Evolutionary conservation across 1,284 basidiomycete species (phyloP).

Genomic region (Waitea zeae): DNA sequence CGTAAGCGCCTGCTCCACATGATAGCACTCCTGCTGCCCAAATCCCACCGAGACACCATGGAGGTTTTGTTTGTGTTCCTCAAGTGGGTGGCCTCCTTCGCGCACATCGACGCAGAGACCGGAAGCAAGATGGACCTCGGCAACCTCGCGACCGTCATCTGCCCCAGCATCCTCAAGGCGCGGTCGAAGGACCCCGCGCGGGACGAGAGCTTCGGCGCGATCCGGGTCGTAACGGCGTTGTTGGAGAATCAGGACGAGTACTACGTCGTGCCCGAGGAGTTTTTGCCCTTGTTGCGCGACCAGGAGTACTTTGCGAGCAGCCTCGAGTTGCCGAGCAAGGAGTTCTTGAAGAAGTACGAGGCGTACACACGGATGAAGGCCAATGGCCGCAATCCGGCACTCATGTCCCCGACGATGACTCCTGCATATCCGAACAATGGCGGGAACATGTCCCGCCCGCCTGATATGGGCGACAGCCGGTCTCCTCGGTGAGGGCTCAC

Average conservation of each 20-base stretch:
- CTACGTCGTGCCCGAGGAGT: slow-evolving; percentile 78
- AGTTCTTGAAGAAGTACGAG: slow-evolving; percentile 82
- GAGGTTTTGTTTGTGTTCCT: slow-evolving; percentile 97
- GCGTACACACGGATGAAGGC: slow-evolving; percentile 45
- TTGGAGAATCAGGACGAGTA: slow-evolving; percentile 93
- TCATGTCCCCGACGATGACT: slow-evolving; percentile 18
- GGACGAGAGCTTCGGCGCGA: slow-evolving; percentile 89
- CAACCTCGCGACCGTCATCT: slow-evolving; percentile 96
- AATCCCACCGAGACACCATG: slow-evolving; percentile 90
- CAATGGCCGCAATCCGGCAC: slow-evolving; percentile 21
- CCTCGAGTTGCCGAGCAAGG: slow-evolving; percentile 73
- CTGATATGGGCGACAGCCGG: background rate
- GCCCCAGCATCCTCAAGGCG: slow-evolving; percentile 86
- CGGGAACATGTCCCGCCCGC: slow-evolving; percentile 7
- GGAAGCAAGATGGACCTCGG: slow-evolving; percentile 97
- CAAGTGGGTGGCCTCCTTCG: slow-evolving; percentile 98
- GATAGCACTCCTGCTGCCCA: slow-evolving; percentile 77
- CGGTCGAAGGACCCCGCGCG: slow-evolving; percentile 75
- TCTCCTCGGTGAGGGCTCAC: background rate
- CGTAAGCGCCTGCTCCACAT: slow-evolving; percentile 78
- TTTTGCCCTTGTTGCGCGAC: slow-evolving; percentile 67
- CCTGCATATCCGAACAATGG: slow-evolving; percentile 12
- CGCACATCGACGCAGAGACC: slow-evolving; percentile 95
- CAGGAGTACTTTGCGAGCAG: slow-evolving; percentile 74
- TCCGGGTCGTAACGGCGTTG: slow-evolving; percentile 69